phyloP scores from a whole-genome alignment of 2,329 filamentous ascomycete species.

The Aspergillus clavatus region DNA sequence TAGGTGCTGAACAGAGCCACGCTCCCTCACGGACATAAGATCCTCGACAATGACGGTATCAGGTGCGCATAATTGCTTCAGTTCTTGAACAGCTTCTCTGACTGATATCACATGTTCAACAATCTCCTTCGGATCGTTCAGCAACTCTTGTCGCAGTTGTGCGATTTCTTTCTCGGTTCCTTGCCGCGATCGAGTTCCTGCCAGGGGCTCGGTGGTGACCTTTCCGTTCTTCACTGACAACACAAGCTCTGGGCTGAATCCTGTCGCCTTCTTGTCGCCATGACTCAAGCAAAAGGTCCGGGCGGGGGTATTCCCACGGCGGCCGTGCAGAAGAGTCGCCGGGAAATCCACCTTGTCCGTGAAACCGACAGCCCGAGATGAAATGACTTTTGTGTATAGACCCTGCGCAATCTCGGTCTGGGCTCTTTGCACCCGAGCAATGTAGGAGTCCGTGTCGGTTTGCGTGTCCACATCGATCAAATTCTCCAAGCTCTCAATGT shows the following conservation, averaged over 20 bases:
- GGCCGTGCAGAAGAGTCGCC: conserved; percentile 11
- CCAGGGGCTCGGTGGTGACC: conserved; percentile 12
- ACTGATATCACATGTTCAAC: conserved; percentile 15
- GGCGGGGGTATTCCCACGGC: conserved; percentile 10
- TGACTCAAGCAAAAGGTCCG: conserved; percentile 13
- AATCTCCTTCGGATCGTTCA: conserved; percentile 12
- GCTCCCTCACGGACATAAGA: conserved; percentile 10
- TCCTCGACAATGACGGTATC: conserved; percentile 8
- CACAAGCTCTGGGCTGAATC: conserved; percentile 16
- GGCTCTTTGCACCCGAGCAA: conserved; percentile 1
- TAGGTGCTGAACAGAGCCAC: conserved; percentile 14
- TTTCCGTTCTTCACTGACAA: conserved; percentile 10
- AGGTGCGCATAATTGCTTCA: conserved; percentile 5
- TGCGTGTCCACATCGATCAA: neutral
- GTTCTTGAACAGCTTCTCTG: conserved; percentile 8
- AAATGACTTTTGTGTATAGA: conserved; percentile 13
- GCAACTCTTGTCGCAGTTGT: conserved; percentile 4
- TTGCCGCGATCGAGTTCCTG: conserved; percentile 8
- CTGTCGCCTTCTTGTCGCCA: conserved; percentile 11
- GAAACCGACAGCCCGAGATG: conserved; percentile 9
- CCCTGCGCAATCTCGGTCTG: conserved; percentile 5
- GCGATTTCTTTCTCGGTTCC: conserved; percentile 1
- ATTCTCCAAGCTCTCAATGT: neutral
- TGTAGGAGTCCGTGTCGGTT: neutral
- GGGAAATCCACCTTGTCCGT: conserved; percentile 8